Evolutionary conservation across 768 basidiomycete genomes (phyloP).

Genomic region (Suillus subaureus): DNA sequence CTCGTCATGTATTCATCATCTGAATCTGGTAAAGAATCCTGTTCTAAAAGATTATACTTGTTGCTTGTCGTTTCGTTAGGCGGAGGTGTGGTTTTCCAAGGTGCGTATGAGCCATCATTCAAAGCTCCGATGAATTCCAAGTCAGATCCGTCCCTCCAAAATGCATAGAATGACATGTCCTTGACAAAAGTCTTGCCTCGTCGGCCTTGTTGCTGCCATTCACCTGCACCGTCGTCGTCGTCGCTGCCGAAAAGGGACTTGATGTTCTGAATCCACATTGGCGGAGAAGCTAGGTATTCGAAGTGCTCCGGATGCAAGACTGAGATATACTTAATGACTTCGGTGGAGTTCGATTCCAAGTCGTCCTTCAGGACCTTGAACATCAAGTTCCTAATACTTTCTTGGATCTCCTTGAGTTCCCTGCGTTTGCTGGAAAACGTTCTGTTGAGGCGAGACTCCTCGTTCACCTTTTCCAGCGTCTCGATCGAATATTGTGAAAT

Average conservation of each 20-base stretch:
- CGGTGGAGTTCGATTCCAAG: constrained; percentile 36
- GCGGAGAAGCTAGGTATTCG: constrained; percentile 43
- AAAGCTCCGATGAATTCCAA: constrained; percentile 44
- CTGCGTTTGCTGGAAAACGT: constrained; percentile 36
- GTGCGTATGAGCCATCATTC: constrained; percentile 3
- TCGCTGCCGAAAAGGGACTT: constrained; percentile 21
- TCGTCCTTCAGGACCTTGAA: constrained; percentile 36
- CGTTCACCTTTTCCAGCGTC: constrained; percentile 49
- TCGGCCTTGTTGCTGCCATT: constrained; percentile 40
- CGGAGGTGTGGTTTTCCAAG: not conserved
- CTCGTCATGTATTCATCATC: constrained; percentile 15
- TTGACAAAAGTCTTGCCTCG: constrained; percentile 22
- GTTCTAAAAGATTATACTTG: constrained; percentile 11
- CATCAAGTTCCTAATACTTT: constrained; percentile 51
- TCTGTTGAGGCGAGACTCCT: constrained; percentile 43
- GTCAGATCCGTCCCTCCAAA: constrained; percentile 53
- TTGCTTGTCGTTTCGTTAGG: constrained; percentile 2
- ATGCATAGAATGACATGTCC: constrained; percentile 44
- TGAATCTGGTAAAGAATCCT: constrained; percentile 1
- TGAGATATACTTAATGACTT: constrained; percentile 45
- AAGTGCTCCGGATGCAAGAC: constrained; percentile 52
- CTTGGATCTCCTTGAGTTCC: constrained; percentile 47
- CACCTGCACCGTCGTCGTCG: constrained; percentile 17
- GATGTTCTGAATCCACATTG: constrained; percentile 46
- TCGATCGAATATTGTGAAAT: constrained; percentile 65